Base-by-base conservation (phyloP, 345 rosid species). In the Salix exigua region DNA sequence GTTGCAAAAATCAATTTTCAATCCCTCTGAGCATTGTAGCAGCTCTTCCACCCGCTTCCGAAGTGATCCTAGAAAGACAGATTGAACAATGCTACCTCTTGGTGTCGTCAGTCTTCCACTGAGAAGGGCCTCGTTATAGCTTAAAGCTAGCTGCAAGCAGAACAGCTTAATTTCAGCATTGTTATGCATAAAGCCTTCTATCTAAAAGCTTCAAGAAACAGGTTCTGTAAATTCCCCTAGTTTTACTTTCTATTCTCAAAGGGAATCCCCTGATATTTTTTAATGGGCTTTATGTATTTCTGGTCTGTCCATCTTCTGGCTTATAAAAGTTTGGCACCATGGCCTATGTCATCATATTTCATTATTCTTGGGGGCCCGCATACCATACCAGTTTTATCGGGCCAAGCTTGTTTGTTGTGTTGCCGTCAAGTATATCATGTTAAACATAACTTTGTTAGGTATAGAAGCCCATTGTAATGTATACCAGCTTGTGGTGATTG, bases 1-100 rank as follows among this genome's bases (percentile, higher is more conserved):
- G 72, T 79, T 25, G 60, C 21, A 26, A 8, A 96, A 75, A 72
- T 87, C 79, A 46, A 44, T 78, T 73, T 84, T 80, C 78, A 90
- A 81, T 74, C 75, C 73, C 2, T 68, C 82, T 1, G 91, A 88
- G 65, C 69, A 40, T 35, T 78, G 17, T 82, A 93, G 83, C 60
- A 92, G 83, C 77, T 89, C 96, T 80, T 91, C 96, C 67, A 93
- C 71, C 66, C 91, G 88, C 83, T 91, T 96, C 78, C 83, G 79
- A 16, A 90, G 74, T 9, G 96, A 91, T 66, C 92, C 91, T 63
- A 91, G 72, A 77, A 93, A 93, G 58, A 85, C 79, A 7, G 97
- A 82, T 74, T 92, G 98, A 51, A 92, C 84, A 65, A 92, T 90
- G 73, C 91, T 82, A 23, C 98, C 94, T 76, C 83, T 79, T 55